These are phyloP conservation scores for Botrytis porri DNA, from an alignment of 2,329 filamentous ascomycete species.

Conservation along the genomic window DNA sequence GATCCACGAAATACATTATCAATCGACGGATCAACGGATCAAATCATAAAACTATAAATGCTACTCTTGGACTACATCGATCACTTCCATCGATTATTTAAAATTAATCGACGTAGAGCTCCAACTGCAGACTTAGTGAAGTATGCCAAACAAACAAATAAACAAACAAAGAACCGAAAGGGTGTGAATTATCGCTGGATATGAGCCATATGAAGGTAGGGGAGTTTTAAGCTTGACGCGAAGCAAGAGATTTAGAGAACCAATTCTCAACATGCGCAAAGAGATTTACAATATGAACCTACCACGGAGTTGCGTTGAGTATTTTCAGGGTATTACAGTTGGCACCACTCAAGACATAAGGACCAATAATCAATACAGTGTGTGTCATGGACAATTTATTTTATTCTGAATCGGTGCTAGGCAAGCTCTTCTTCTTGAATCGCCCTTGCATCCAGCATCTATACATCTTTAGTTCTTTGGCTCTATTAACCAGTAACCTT, in stretches of 20 bases:
- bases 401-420: not conserved
- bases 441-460: constrained; percentile 90
- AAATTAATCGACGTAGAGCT: not conserved
- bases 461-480: constrained; percentile 94
- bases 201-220: not conserved
- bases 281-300: not conserved
- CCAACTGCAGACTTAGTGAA: not conserved
- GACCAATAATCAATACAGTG: not conserved
- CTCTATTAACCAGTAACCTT: constrained; percentile 87
- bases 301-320: not conserved
- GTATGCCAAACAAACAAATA: too few relatives aligned
- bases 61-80: not conserved
- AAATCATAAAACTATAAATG: not conserved
- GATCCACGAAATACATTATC: not conserved
- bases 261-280: not conserved
- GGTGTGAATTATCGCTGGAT: not conserved
- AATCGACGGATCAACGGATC: too few relatives aligned
- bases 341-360: not conserved
- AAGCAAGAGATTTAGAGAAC: not conserved
- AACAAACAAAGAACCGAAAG: not conserved
- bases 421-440: constrained; percentile 57
- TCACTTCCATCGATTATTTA: not conserved
- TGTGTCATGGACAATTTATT: not conserved
- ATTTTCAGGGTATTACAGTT: too few relatives aligned
- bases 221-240: not conserved